Base-by-base conservation (phyloP, 2,329 filamentous ascomycete species). In the Fusarium euwallaceae region DNA sequence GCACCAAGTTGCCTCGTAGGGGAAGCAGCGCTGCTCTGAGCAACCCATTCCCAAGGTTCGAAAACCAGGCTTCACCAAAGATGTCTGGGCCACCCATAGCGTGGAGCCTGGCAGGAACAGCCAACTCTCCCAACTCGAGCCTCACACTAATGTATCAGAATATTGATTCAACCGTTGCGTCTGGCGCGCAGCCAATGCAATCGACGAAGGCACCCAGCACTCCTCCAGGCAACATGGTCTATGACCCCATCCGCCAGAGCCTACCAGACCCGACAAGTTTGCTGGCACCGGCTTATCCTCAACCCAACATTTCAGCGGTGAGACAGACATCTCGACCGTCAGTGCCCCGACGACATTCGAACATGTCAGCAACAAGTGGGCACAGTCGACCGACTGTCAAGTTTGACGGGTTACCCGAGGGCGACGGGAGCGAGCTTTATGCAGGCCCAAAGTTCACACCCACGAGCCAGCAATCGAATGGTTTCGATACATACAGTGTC, bases 71-170 rank as follows among this genome's bases (percentile, higher is more conserved):
- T 0, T 89, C 88, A 0, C 89, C 89, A 1, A 87, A 86, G 61
- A 84, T 85, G 43, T 64, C 76, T 5, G 80, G 82, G 2, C 84
- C 85, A 10, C 86, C 85, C 1, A 94, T 97, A 68, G 95, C 94
- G 1, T 97, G 94, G 93, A 95, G 94, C 9, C 84, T 97, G n/a
- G 95, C 95, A 0, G 95, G 95, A 16, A 96, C 93, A 2, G 95
- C 94, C 64, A 95, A 97, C 78, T 97, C 94, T 4, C 93, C 94
- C 1, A 95, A 92, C 72, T 95, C 94, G 0, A 97, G 94, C 79
- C 85, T 97, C 6, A 95, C 94, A 1, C 88, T 96, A 66, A 90
- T 97, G 79, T 97, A 95, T 80, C 92, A 94, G 69, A 91, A 89
- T 76, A 61, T 69, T 32, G 77, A 78, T 24, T 45, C 67, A 7